These are phyloP conservation scores for Leishmania major DNA, from an alignment of 208 protist species.

Conservation along the genomic window DNA sequence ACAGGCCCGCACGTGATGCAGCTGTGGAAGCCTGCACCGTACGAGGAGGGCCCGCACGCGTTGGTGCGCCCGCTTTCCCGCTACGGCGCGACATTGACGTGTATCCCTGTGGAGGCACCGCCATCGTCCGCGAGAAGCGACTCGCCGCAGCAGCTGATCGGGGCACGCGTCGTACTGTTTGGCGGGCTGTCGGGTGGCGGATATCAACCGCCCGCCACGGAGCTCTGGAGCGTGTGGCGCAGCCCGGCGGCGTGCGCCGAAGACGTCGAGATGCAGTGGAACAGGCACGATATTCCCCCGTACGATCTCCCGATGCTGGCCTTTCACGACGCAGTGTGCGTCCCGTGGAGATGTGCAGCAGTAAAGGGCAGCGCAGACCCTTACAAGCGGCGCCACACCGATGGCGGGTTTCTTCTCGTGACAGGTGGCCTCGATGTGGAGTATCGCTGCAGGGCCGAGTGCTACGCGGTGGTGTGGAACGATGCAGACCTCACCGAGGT, in stretches of 20 bases:
- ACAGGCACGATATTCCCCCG: constrained; percentile 30
- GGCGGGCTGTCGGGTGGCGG: constrained; percentile 30
- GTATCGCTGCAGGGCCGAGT: constrained; percentile 48
- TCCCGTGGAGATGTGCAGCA: constrained; percentile 19
- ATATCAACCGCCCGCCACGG: constrained; percentile 32
- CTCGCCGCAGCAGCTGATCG: constrained; percentile 7
- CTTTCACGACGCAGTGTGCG: constrained; percentile 45
- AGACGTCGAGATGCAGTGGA: constrained; percentile 28
- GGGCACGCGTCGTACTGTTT: constrained; percentile 28
- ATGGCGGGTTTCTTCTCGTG: constrained; percentile 47
- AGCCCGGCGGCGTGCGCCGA: constrained; percentile 11
- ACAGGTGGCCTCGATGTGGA: constrained; percentile 65
- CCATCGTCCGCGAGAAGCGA: neutral
- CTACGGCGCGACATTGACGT: constrained; percentile 54
- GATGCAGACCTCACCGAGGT: neutral
- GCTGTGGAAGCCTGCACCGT: constrained; percentile 40
- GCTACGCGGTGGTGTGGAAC: constrained; percentile 59
- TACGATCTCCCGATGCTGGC: constrained; percentile 49
- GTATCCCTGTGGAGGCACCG: constrained; percentile 9
- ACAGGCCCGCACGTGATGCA: constrained; percentile 42
- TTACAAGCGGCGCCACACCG: neutral
- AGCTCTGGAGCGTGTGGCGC: constrained; percentile 42
- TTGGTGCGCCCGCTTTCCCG: constrained; percentile 51
- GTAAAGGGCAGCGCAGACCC: neutral
- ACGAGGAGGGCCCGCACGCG: constrained; percentile 49